Conservation (phyloP, 768 basidiomycete genomes). For the Mycena filopes region DNA sequence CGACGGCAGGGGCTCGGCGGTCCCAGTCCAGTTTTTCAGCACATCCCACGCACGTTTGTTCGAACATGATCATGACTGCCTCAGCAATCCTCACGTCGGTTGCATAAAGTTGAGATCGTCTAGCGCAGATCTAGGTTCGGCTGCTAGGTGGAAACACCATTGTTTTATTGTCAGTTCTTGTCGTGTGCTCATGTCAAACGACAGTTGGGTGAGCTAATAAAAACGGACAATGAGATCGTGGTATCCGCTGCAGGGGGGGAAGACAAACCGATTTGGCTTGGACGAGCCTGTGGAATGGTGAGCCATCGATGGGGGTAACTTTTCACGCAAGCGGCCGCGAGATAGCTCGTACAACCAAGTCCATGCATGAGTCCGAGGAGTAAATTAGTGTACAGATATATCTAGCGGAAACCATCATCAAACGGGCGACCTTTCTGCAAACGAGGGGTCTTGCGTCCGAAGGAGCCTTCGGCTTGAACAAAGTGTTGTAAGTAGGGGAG, state of each 20-base stretch:
- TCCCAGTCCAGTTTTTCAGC: too few species aligned
- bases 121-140: background rate
- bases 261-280: constrained; percentile 1
- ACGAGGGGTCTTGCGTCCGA: constrained; percentile 36
- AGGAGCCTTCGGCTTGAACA: constrained; percentile 37
- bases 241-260: background rate
- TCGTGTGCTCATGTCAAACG: background rate
- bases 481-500: constrained; percentile 21
- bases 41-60: constrained; percentile 1
- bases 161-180: constrained; percentile 17
- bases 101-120: background rate
- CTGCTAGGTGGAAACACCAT: background rate
- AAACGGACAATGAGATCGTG: background rate
- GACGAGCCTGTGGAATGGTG: constrained; percentile 4
- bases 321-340: background rate
- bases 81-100: background rate
- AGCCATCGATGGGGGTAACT: too few species aligned
- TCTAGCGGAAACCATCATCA: constrained; percentile 25
- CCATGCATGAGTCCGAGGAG: constrained; percentile 16
- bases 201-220: background rate
- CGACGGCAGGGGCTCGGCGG: too few species aligned
- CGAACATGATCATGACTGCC: background rate
- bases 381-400: constrained; percentile 20
- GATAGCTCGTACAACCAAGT: constrained; percentile 11
- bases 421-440: constrained; percentile 28